phyloP scores from a whole-genome alignment of 306 rosid genomes.

The Cercis canadensis region DNA sequence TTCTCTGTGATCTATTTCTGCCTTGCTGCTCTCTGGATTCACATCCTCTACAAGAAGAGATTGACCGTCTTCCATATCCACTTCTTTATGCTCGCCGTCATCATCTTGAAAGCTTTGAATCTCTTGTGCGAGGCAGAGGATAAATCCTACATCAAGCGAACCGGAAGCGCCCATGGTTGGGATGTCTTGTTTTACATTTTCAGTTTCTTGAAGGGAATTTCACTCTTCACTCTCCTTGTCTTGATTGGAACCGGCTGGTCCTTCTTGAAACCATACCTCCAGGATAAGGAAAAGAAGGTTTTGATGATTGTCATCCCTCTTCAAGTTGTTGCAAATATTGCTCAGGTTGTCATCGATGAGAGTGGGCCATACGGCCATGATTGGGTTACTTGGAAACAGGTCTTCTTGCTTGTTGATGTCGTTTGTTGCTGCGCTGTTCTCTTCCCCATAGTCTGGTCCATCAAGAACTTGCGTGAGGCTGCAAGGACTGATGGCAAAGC shows the following conservation, averaged over 20 bases:
- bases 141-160: conserved; percentile 81
- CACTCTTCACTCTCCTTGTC: conserved; percentile 79
- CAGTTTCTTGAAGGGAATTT: conserved; percentile 87
- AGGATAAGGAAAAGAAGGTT: conserved; percentile 95
- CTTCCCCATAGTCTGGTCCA: conserved; percentile 97
- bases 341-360: conserved; percentile 88
- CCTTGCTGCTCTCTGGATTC: conserved; percentile 67
- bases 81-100: conserved; percentile 91
- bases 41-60: conserved; percentile 73
- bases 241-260: conserved; percentile 98
- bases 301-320: conserved; percentile 91
- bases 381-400: conserved; percentile 91
- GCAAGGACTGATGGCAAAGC: conserved; percentile 95
- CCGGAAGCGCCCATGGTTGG: conserved; percentile 98
- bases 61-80: conserved; percentile 83
- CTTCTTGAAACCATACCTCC: conserved; percentile 83
- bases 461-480: conserved; percentile 92
- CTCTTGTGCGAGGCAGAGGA: conserved; percentile 90
- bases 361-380: conserved; percentile 81
- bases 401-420: conserved; percentile 87
- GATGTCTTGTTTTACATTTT: conserved; percentile 86
- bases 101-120: conserved; percentile 75
- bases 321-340: conserved; percentile 86
- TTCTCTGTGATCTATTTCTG: conserved; percentile 60
- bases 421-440: conserved; percentile 92